phyloP scores from a whole-genome alignment of 495 filamentous ascomycete species.

The Tuber umbilicatum region DNA sequence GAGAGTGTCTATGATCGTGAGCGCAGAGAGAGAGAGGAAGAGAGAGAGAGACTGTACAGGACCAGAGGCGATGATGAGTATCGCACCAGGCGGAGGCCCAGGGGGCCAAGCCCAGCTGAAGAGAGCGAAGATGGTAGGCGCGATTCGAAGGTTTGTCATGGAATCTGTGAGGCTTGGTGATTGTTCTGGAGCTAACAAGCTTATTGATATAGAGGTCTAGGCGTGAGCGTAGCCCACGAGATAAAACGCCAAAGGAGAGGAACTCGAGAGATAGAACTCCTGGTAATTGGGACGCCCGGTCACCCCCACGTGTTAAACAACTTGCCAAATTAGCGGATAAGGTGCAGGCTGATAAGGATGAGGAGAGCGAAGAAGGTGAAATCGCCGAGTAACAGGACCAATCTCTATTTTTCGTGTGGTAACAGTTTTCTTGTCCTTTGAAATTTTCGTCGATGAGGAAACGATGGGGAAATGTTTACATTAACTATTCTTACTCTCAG shows the following conservation, averaged over 20 bases:
- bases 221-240: conserved; percentile 56
- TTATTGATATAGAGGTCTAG: conserved; percentile 50
- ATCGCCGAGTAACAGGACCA: conserved; percentile 70
- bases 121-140: conserved; percentile 60
- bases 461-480: conserved; percentile 2
- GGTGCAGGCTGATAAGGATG: conserved; percentile 43
- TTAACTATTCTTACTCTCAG: neutral
- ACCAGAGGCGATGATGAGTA: conserved; percentile 67
- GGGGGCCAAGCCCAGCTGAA: conserved; percentile 70
- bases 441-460: neutral
- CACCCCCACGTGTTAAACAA: conserved; percentile 27
- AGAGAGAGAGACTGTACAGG: conserved; percentile 76
- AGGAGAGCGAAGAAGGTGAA: conserved; percentile 93
- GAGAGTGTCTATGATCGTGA: conserved; percentile 61
- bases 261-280: conserved; percentile 32
- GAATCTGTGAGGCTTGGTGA: neutral
- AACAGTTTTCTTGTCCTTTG: conserved; percentile 1
- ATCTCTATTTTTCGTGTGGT: conserved; percentile 3
- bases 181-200: conserved; percentile 18
- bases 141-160: conserved; percentile 52
- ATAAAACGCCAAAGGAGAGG: conserved; percentile 46
- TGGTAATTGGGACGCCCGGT: conserved; percentile 22
- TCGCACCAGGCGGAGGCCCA: conserved; percentile 55
- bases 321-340: conserved; percentile 39
- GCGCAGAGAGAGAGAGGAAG: conserved; percentile 71